Base-by-base conservation (phyloP, 2,329 filamentous ascomycete species). In the Colletotrichum scovillei region DNA sequence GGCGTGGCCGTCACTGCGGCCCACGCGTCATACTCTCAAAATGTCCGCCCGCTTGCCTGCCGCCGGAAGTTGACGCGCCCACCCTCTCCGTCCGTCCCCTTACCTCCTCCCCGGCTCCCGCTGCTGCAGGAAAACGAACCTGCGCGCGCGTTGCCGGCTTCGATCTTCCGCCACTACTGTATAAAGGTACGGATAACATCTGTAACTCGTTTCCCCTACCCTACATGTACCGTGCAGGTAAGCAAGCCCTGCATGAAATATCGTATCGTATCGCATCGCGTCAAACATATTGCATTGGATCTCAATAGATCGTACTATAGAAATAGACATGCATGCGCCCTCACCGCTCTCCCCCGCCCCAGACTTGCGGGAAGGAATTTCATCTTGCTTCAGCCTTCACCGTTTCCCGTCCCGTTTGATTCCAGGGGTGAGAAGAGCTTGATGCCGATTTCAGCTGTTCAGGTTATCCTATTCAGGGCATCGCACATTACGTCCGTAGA, bases 401-500 rank as follows among this genome's bases (percentile, higher is more conserved):
- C 42, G 19, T 14, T 22, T 30, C 38, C 14, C 32, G 32, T 35
- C 32, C 32, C 32, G 4, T 35, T 16, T 42, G 59, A 32, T 24
- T 26, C 28, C 46, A 63, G 16, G 26, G 32, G 28, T 8, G 16
- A 42, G 38, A 42, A 42, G 26, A 42, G 38, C 5, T 3, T 42
- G 5, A 42, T 42, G 38, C 38, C 38, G 38, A 42, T 8, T 42
- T 42, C 38, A 42, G 38, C 38, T 42, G 38, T 42, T 7, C 38
- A 42, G 14, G n/a, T 35, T 52, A 11, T 32, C 46, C n/a, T 24
- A 16, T 46, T 52, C 22, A 35, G 49, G 46, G 8, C 5, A 30
- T n/a, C 11, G 22, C 26, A 32, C 59, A 64, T 69, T 69, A 69
- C 66, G 58, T 69, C 66, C 66, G 66, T 69, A 69, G 38, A 38